Evolutionary conservation across 768 basidiomycete species (phyloP).

Genomic region (Clavaria fumosa): DNA sequence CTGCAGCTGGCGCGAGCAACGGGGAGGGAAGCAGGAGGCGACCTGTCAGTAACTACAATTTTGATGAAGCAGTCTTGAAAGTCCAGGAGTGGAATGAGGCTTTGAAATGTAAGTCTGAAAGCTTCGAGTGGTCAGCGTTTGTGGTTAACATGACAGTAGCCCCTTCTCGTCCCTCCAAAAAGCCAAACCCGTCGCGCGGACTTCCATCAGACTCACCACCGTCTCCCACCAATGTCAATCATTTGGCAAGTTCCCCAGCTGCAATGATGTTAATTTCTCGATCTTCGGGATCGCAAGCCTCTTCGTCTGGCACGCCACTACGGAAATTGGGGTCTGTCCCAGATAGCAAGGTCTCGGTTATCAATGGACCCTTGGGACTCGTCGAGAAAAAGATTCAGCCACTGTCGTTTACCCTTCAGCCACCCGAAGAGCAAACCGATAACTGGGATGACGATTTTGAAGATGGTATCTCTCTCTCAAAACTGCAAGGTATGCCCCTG

Average conservation of each 20-base stretch:
- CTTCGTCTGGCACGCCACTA: conserved; percentile 17
- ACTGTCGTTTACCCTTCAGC: conserved; percentile 46
- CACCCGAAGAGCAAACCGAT: conserved; percentile 77
- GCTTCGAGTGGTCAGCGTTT: conserved; percentile 5
- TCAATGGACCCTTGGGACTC: conserved; percentile 18
- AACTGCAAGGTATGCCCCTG: conserved; percentile 42
- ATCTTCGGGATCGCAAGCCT: conserved; percentile 19
- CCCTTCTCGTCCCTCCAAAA: conserved; percentile 60
- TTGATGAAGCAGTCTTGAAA: conserved; percentile 84
- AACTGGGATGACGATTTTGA: conserved; percentile 99
- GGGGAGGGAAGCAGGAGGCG: conserved; percentile 23
- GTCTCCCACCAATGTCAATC: conserved; percentile 5
- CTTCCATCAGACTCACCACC: conserved; percentile 18
- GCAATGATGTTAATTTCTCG: conserved; percentile 16
- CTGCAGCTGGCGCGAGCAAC: conserved; percentile 20
- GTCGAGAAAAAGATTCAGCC: conserved; percentile 41
- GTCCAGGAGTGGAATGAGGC: conserved; percentile 99
- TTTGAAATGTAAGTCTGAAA: conserved; percentile 51
- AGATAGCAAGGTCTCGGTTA: conserved; percentile 20
- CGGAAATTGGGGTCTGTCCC: conserved; percentile 23
- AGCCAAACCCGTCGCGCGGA: conserved; percentile 27
- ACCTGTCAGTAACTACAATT: conserved; percentile 68
- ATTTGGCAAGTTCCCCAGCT: conserved; percentile 15
- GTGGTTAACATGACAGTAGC: conserved; percentile 25
- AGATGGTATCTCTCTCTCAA: conserved; percentile 78